These are phyloP conservation scores for Hirsutella rhossiliensis DNA, from an alignment of 2,329 filamentous ascomycete species.

Conservation along the genomic window DNA sequence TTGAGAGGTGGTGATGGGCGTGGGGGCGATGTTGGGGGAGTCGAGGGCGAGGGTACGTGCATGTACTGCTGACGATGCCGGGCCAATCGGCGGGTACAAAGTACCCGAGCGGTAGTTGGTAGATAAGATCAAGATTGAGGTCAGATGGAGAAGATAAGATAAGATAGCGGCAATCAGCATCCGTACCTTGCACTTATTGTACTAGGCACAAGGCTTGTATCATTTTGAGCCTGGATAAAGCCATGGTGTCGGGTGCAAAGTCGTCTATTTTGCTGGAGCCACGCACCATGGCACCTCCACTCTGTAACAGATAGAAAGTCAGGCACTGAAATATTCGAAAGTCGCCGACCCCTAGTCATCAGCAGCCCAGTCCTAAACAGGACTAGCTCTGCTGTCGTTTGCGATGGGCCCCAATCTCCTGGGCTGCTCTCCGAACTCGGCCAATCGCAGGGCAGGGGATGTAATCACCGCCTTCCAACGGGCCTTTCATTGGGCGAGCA, in stretches of 20 bases:
- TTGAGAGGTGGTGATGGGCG: background rate
- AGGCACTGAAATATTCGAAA: no score
- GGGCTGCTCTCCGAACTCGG: background rate
- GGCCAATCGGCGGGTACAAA: background rate
- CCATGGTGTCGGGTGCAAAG: no score
- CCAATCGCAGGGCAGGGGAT: constrained; percentile 8
- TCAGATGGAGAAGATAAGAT: constrained; percentile 3
- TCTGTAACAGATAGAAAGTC: no score
- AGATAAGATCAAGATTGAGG: background rate
- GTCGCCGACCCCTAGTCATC: background rate
- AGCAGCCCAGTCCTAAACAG: constrained; percentile 1
- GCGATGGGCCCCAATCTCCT: constrained; percentile 6
- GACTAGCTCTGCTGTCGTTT: constrained; percentile 10
- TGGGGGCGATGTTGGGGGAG: no score
- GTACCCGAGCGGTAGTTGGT: background rate
- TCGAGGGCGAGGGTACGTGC: no score
- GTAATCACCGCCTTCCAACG: constrained; percentile 5
- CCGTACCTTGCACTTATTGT: no score
- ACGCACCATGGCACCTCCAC: no score
- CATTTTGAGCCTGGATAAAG: no score
- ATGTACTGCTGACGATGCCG: no score
- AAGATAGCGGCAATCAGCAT: no score
- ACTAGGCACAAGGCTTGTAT: no score
- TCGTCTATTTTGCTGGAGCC: no score
- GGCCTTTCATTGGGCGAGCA: constrained; percentile 2